phyloP scores from a whole-genome alignment of 2,329 filamentous ascomycete genomes.

The Teratosphaeria destructans region DNA sequence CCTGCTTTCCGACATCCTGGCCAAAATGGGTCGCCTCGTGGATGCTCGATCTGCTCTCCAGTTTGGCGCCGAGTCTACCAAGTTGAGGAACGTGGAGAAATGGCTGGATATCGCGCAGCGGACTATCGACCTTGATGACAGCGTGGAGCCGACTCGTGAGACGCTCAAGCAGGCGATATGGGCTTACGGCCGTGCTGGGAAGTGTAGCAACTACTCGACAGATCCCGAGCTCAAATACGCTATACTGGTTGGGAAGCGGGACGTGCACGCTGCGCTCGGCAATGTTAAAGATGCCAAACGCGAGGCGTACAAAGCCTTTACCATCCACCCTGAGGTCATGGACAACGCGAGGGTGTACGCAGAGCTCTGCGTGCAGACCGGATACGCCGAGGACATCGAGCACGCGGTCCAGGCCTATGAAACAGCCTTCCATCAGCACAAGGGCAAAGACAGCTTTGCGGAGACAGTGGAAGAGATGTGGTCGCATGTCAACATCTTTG shows the following conservation, averaged over 20 bases:
- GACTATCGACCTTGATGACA: conserved; percentile 39
- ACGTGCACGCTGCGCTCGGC: conserved; percentile 43
- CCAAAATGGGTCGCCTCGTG: conserved; percentile 44
- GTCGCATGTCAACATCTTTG: conserved; percentile 77
- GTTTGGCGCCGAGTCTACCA: conserved; percentile 36
- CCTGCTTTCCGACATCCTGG: conserved; percentile 49
- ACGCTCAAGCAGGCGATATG: conserved; percentile 41
- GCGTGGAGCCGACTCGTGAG: conserved; percentile 25
- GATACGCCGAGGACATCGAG: conserved; percentile 15
- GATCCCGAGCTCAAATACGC: conserved; percentile 37
- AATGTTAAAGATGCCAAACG: conserved; percentile 36
- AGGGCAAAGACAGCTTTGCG: conserved; percentile 16
- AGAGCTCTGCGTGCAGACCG: conserved; percentile 35
- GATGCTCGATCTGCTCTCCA: conserved; percentile 48
- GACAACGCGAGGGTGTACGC: conserved; percentile 47
- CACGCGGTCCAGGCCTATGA: conserved; percentile 34
- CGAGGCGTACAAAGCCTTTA: conserved; percentile 47
- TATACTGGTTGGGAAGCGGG: conserved; percentile 41
- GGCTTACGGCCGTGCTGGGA: conserved; percentile 1
- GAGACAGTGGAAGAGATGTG: conserved; percentile 45
- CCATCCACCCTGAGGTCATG: conserved; percentile 42
- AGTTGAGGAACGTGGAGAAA: conserved; percentile 37
- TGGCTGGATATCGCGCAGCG: conserved; percentile 49
- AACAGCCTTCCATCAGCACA: conserved; percentile 35
- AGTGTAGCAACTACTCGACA: conserved; percentile 43